Evolutionary conservation across 1,284 basidiomycete genomes (phyloP).

Genomic region (Agaricales sp.): DNA sequence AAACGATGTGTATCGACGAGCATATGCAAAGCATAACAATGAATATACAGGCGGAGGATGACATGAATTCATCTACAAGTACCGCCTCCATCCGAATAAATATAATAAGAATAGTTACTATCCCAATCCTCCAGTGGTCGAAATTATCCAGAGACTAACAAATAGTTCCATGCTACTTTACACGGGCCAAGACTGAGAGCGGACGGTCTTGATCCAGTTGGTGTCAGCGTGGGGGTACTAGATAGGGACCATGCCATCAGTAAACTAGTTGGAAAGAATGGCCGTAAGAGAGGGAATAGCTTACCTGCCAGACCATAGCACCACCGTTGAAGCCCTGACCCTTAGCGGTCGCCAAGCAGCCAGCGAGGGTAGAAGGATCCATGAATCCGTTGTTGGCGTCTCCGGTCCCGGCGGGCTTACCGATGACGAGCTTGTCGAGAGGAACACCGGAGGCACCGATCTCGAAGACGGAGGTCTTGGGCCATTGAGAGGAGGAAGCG

Average conservation of each 20-base stretch:
- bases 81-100: too few relatives aligned
- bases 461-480: slow-evolving; percentile 44
- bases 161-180: too few relatives aligned
- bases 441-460: slow-evolving; percentile 46
- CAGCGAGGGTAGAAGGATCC: slow-evolving; percentile 36
- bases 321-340: slow-evolving; percentile 48
- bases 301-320: slow-evolving; percentile 25
- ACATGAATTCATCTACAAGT: too few relatives aligned
- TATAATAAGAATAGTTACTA: too few relatives aligned
- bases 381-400: slow-evolving; percentile 56
- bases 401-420: slow-evolving; percentile 43
- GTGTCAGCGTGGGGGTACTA: slow-evolving; percentile 20
- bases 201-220: slow-evolving; percentile 38
- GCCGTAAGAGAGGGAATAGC: background rate
- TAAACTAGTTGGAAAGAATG: too few relatives aligned
- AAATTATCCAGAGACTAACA: too few relatives aligned
- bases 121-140: too few relatives aligned
- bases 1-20: too few relatives aligned
- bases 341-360: slow-evolving; percentile 44
- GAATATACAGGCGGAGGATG: too few relatives aligned
- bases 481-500: slow-evolving; percentile 40
- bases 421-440: slow-evolving; percentile 37
- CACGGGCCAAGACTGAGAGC: slow-evolving; percentile 31
- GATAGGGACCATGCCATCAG: too few relatives aligned
- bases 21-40: too few relatives aligned